phyloP scores from a whole-genome alignment of 2,329 filamentous ascomycete species.

The Colletotrichum sp. region DNA sequence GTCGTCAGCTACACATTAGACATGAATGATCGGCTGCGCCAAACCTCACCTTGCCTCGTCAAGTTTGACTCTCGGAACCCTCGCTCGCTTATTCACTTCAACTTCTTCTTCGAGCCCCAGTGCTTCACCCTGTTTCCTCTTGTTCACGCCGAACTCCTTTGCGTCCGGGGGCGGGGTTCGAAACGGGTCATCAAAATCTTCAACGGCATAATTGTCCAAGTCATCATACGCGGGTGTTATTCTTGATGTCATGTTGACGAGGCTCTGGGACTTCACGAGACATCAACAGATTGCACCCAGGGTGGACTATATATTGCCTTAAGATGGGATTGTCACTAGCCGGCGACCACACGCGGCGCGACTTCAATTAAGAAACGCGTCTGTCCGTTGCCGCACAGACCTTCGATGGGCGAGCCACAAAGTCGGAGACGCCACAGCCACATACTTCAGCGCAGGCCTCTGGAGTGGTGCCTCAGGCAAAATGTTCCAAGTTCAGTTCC shows the following conservation, averaged over 20 bases:
- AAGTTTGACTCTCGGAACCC: slow-evolving; percentile 79
- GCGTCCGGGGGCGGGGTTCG: slow-evolving; percentile 48
- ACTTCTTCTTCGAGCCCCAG: slow-evolving; percentile 89
- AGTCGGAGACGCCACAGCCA: background rate
- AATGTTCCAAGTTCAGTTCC: background rate
- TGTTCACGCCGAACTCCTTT: slow-evolving; percentile 36
- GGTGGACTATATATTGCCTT: background rate
- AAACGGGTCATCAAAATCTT: slow-evolving; percentile 53
- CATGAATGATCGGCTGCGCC: background rate
- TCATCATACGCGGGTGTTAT: slow-evolving; percentile 61
- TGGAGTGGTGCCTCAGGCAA: background rate
- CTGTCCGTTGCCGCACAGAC: background rate
- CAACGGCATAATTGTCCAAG: slow-evolving; percentile 79
- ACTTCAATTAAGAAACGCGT: background rate
- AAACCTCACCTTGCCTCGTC: slow-evolving; percentile 73
- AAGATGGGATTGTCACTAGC: background rate
- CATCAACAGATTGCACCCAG: background rate
- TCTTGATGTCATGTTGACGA: background rate
- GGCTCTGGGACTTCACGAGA: background rate
- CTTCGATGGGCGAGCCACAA: background rate
- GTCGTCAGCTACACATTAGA: background rate
- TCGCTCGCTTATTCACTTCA: slow-evolving; percentile 77
- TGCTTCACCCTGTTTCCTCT: slow-evolving; percentile 56
- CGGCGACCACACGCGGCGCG: background rate
- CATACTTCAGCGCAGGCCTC: background rate